These are phyloP conservation scores for Picea sitchensis DNA, from an alignment of 75 land plant genomes.

Conservation along the genomic window DNA sequence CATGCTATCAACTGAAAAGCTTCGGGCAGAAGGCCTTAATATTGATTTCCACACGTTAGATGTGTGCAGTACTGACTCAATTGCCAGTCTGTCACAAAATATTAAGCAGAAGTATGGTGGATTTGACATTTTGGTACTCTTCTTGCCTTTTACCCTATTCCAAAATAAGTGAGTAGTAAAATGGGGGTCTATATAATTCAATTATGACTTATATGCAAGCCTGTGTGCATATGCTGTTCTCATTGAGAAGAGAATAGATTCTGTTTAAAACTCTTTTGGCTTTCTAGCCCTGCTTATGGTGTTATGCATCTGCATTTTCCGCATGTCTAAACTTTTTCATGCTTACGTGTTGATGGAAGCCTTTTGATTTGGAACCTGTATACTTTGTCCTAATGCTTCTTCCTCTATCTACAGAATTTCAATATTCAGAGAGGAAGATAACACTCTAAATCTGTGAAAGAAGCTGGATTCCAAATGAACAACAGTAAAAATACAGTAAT, in stretches of 20 bases:
- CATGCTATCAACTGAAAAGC: constrained; percentile 30
- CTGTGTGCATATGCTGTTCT: neutral
- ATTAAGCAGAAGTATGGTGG: constrained; percentile 33
- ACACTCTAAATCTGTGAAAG: neutral
- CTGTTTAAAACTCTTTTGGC: neutral
- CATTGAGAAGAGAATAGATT: neutral
- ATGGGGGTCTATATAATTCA: neutral
- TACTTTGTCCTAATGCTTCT: neutral
- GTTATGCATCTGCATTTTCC: too few relatives aligned
- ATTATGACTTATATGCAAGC: neutral
- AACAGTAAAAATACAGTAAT: neutral
- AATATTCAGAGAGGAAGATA: neutral
- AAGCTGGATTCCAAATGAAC: neutral
- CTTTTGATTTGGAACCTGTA: neutral
- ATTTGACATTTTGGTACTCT: constrained; percentile 54
- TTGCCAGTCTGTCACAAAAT: constrained; percentile 28
- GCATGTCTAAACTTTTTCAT: neutral
- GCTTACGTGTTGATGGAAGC: neutral
- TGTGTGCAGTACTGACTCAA: constrained; percentile 33
- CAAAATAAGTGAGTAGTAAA: neutral
- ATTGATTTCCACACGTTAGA: constrained; percentile 52
- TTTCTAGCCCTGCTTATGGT: neutral
- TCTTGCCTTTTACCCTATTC: neutral
- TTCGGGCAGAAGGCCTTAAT: constrained; percentile 17
- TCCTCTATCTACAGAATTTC: neutral